Base-by-base conservation (phyloP, 192 early-diverging fungal genomes). In the Backusella mclennaniae region DNA sequence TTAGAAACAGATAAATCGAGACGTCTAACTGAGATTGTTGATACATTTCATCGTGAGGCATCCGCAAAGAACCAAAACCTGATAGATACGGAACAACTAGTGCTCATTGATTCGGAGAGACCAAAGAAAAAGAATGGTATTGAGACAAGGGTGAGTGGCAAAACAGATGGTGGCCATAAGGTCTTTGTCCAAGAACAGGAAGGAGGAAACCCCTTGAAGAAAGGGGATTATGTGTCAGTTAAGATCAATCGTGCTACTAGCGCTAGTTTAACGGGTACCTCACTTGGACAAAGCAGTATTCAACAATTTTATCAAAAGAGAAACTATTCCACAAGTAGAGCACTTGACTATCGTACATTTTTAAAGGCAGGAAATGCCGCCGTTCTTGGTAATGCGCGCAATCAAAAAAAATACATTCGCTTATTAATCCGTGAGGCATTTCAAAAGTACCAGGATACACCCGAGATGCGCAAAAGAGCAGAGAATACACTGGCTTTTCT, bases 101-200 rank as follows among this genome's bases (percentile, higher is more conserved):
- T 91, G 49, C 77, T 91, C n/a, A 85, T 88, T 69, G 89, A 90
- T 77, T 67, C 53, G 77, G 89, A 46, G 69, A 81, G 79, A 76
- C 71, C 69, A 74, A 78, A 76, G 81, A 80, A 74, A 76, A 85
- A 77, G 73, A 67, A 49, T 78, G 86, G 80, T 6, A 70, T 72
- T 1, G 66, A 83, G 59, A 85, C 80, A 12, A 67, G 73, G 23
- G 79, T 85, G 52, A 69, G 76, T 56, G 93, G 93, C 42, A 84
- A 85, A 31, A 87, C 91, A 68, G 93, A 94, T 80, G 88, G 89
- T 67, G 90, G 89, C 4, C 89, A 88, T 77, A 92, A 92, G 81
- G 87, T 91, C 35, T 90, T 92, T 44, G 77, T 93, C 67, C 49
- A 52, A 41, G 77, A 87, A 73, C 71, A 79, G 9, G 73, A 79